These are phyloP conservation scores for Boletus sp. DNA, from an alignment of 768 basidiomycete genomes.

Conservation along the genomic window DNA sequence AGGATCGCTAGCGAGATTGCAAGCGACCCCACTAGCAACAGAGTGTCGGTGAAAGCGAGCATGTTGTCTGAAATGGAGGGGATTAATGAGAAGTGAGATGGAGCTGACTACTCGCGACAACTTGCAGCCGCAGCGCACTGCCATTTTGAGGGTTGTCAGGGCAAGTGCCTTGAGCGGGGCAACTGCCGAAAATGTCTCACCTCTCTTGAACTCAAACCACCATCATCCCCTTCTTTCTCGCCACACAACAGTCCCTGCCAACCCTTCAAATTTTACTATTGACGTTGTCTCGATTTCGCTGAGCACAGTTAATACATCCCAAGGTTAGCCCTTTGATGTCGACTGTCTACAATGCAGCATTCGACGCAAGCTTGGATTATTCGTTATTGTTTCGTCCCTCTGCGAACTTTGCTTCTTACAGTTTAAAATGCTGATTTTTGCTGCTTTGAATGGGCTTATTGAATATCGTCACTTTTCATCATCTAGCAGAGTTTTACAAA, in stretches of 20 bases:
- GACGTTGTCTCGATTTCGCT: not conserved
- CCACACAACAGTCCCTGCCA: not conserved
- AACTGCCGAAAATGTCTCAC: constrained; percentile 19
- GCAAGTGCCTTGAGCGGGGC: constrained; percentile 29
- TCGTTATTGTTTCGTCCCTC: not conserved
- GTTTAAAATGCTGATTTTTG: not conserved
- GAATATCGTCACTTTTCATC: not conserved
- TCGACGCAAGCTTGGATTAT: not conserved
- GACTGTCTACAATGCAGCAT: not conserved
- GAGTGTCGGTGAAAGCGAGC: constrained; percentile 37
- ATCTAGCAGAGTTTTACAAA: not conserved
- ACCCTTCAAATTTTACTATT: not conserved
- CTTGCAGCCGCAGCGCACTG: constrained; percentile 1
- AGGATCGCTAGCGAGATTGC: constrained; percentile 54
- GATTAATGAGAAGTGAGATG: not conserved
- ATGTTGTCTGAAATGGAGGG: constrained; percentile 21
- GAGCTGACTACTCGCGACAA: not conserved
- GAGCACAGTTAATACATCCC: not conserved
- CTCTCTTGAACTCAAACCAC: constrained; percentile 33
- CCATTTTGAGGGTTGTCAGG: constrained; percentile 19
- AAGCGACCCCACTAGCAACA: constrained; percentile 46
- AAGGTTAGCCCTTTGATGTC: not conserved
- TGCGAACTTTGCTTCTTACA: not conserved
- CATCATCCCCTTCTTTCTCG: constrained; percentile 18
- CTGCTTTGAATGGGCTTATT: not conserved